These are phyloP conservation scores for Paracorniculantispora psalliotae DNA, from an alignment of 2,329 filamentous ascomycete genomes.

Conservation along the genomic window DNA sequence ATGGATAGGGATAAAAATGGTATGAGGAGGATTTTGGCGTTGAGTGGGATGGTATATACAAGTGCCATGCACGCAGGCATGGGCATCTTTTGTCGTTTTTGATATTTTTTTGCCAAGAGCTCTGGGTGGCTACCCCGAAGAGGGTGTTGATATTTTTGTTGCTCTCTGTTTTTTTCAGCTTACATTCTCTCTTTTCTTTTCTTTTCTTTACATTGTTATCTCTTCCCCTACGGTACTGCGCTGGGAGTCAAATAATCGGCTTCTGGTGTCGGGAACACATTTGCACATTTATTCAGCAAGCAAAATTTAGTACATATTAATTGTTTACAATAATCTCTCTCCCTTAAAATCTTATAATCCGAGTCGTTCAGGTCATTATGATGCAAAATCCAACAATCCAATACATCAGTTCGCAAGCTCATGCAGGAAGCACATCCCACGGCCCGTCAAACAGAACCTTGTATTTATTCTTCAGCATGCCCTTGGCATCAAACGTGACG, in stretches of 20 bases:
- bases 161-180: neutral
- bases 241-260: neutral
- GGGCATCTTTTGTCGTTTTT: neutral
- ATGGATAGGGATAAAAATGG: neutral
- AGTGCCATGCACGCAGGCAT: neutral
- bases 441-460: conserved; percentile 13
- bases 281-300: neutral
- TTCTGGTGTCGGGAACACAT: neutral
- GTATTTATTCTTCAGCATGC: conserved; percentile 11
- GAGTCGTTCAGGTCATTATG: neutral
- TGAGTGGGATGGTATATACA: neutral
- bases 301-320: neutral
- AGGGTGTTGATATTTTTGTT: neutral
- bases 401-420: neutral
- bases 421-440: neutral
- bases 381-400: neutral
- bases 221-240: neutral
- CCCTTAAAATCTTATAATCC: neutral
- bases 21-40: neutral
- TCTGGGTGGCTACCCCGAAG: neutral
- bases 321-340: neutral
- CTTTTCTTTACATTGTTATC: neutral
- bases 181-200: neutral
- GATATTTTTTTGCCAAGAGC: neutral
- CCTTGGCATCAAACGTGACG: conserved; percentile 8